Conservation (phyloP, 768 basidiomycete species). For the Xanthoconium stramineum region DNA sequence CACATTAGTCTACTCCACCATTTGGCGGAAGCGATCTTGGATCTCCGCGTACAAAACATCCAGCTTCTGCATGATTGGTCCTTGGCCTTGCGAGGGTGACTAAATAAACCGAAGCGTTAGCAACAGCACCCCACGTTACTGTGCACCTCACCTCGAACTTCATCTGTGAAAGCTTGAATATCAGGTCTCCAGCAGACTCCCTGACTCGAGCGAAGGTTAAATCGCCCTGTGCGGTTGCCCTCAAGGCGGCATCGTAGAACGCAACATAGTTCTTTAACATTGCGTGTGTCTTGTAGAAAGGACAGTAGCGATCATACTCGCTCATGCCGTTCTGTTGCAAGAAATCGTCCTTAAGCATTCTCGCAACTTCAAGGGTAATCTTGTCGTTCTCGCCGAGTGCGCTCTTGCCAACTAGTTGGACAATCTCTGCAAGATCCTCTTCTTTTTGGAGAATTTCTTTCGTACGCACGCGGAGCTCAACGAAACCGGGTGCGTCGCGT, state of each 20-base stretch:
- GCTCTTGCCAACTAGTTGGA: constrained; percentile 98
- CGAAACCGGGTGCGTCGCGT: constrained; percentile 86
- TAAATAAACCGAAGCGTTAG: constrained; percentile 31
- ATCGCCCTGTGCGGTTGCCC: constrained; percentile 79
- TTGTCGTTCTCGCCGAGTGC: constrained; percentile 97
- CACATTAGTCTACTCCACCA: constrained; percentile 58
- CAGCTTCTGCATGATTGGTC: constrained; percentile 75
- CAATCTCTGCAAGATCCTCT: constrained; percentile 97
- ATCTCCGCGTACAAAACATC: constrained; percentile 83
- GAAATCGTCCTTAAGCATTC: constrained; percentile 97
- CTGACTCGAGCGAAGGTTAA: constrained; percentile 85
- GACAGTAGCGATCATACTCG: constrained; percentile 95
- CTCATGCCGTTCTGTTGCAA: constrained; percentile 99
- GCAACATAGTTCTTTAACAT: constrained; percentile 95
- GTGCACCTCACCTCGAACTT: constrained; percentile 81
- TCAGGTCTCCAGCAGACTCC: constrained; percentile 80
- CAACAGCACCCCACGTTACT: not conserved
- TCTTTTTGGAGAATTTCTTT: constrained; percentile 99
- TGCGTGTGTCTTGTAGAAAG: constrained; percentile 97
- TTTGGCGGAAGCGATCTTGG: constrained; percentile 86
- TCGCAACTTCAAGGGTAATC: constrained; percentile 95
- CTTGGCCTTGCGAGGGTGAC: constrained; percentile 91
- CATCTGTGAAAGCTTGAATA: constrained; percentile 99
- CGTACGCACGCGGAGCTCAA: constrained; percentile 85
- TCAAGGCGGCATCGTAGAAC: constrained; percentile 89